Base-by-base conservation (phyloP, 306 rosid species). In the Quillaja saponaria region DNA sequence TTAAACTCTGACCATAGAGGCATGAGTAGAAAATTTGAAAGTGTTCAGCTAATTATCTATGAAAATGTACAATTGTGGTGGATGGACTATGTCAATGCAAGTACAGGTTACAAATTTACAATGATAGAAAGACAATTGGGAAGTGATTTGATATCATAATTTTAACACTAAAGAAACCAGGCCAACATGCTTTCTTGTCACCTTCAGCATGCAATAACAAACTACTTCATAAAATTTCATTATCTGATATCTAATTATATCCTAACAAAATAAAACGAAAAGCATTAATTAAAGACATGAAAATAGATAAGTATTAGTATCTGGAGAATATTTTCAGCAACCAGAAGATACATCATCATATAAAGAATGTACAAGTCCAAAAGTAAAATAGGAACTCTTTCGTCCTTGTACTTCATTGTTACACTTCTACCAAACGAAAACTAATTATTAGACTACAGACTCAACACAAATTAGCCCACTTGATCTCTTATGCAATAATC, bases 41-140 rank as follows among this genome's bases (percentile, higher is more conserved):
- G 38, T 18, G 34, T 58, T 13, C 34, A 46, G 73, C 38, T 21
- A 48, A 59, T 9, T n/a, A 53, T 55, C 18, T 13, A n/a, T 67
- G 49, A 33, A 44, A 42, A 54, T 20, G 54, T 13, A 47, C 33
- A 51, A 13, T 17, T 39, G 35, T 10, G 12, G 47, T 16, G 57
- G 46, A 52, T 16, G 57, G 46, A 67, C 55, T 28, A 51, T 35
- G 62, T 61, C 64, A 55, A 54, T 49, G 63, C 39, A 59, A 47
- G 42, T 16, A 58, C 46, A 45, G 5, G 21, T 13, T 10, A 46
- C 7, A 28, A 7, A 28, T 46, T 6, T 9, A 31, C 19, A 45
- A 15, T 13, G 21, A 52, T 41, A 50, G 7, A 55, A 58, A 34
- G 11, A 47, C 63, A 37, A 35, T 17, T 56, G 31, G 38, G 50